phyloP scores from a whole-genome alignment of 352 stramenopile genomes.

The Hyaloperonospora brassicae region DNA sequence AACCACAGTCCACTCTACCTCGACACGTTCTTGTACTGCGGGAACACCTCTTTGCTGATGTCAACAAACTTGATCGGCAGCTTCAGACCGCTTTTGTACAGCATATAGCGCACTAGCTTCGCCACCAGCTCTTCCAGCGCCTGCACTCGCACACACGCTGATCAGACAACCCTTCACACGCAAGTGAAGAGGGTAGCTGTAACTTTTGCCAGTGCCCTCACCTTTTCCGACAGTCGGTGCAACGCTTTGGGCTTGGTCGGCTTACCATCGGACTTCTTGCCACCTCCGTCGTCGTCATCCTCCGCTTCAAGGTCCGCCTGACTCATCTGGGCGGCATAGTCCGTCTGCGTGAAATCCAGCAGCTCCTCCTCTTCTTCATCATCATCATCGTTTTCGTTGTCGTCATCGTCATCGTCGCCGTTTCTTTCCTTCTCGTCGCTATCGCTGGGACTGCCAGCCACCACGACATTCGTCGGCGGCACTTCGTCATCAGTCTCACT shows the following conservation, averaged over 20 bases:
- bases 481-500: slow-evolving; percentile 32
- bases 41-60: slow-evolving; percentile 79
- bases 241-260: slow-evolving; percentile 34
- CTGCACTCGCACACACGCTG: slow-evolving; percentile 17
- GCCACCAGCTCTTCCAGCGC: slow-evolving; percentile 63
- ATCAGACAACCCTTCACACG: slow-evolving; percentile 1
- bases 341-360: slow-evolving; percentile 75
- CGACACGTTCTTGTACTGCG: slow-evolving; percentile 73
- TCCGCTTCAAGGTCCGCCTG: slow-evolving; percentile 23
- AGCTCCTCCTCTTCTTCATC: slow-evolving; percentile 38
- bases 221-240: slow-evolving; percentile 48
- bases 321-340: slow-evolving; percentile 54
- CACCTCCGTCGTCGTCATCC: slow-evolving; percentile 25
- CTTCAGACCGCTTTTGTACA: slow-evolving; percentile 79
- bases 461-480: slow-evolving; percentile 20
- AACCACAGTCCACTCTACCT: slow-evolving; percentile 17
- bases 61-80: slow-evolving; percentile 71
- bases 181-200: not conserved
- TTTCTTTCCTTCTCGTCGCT: slow-evolving; percentile 31
- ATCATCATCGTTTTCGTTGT: slow-evolving; percentile 16
- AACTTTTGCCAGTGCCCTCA: slow-evolving; percentile 2
- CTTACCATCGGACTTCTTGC: slow-evolving; percentile 28
- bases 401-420: slow-evolving; percentile 12
- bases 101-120: slow-evolving; percentile 73
- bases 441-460: slow-evolving; percentile 19